These are phyloP conservation scores for Nannochloris sp. DNA, from an alignment of 139 green algal species.

Conservation along the genomic window DNA sequence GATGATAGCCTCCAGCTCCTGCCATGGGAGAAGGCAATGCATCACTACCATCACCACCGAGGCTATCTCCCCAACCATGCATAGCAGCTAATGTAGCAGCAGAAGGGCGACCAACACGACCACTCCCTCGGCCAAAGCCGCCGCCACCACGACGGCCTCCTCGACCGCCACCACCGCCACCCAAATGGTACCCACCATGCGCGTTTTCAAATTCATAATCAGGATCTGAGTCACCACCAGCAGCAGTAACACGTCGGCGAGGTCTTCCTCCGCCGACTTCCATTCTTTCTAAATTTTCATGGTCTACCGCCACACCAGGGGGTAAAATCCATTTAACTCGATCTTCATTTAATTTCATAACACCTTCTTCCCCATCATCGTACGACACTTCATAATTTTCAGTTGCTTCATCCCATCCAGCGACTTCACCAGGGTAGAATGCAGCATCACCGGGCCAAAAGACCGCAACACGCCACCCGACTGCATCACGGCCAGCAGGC, in stretches of 20 bases:
- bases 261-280: not conserved
- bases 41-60: not conserved
- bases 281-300: not conserved
- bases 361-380: conserved; percentile 40
- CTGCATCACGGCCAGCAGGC: conserved; percentile 22
- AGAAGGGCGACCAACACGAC: no score
- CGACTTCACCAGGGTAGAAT: conserved; percentile 40
- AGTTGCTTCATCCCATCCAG: conserved; percentile 32
- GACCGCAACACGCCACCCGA: conserved; percentile 64
- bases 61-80: no score
- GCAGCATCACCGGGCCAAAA: conserved; percentile 49
- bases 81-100: no score
- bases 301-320: conserved; percentile 12
- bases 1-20: no score
- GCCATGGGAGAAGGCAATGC: not conserved
- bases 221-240: conserved; percentile 18
- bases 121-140: no score
- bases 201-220: conserved; percentile 14
- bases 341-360: conserved; percentile 34
- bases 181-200: not conserved
- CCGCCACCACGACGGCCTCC: not conserved
- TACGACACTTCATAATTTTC: conserved; percentile 51
- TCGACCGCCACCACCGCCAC: not conserved
- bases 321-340: conserved; percentile 58
- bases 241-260: not conserved